phyloP scores from a whole-genome alignment of 2,329 filamentous ascomycete species.

The Microcyclospora tardicrescens region DNA sequence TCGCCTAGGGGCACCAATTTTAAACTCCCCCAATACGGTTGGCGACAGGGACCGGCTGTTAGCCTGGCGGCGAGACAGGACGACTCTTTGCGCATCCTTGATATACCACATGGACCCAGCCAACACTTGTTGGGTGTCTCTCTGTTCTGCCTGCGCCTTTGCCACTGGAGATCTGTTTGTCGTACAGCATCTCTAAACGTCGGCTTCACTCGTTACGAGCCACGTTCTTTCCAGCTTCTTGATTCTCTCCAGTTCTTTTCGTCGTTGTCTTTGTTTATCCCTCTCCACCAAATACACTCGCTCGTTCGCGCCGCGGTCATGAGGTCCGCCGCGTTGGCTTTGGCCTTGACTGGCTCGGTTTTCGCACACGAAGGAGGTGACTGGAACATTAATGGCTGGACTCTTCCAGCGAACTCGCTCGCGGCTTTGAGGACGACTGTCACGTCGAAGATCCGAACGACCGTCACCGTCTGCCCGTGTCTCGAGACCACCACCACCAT shows the following conservation, averaged over 20 bases:
- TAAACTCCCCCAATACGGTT: no score
- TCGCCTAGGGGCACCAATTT: no score
- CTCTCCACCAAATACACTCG: background rate
- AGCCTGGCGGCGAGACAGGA: no score
- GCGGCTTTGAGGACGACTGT: background rate
- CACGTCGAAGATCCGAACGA: background rate
- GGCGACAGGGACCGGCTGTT: no score
- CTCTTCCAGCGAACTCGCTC: no score
- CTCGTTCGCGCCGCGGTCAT: background rate
- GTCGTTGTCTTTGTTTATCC: background rate
- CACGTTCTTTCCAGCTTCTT: background rate
- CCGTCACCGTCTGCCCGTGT: background rate
- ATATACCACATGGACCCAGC: no score
- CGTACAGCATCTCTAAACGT: background rate
- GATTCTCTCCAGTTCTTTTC: background rate
- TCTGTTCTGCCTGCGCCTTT: background rate
- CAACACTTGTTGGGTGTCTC: no score
- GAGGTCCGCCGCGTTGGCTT: background rate
- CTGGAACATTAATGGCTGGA: no score
- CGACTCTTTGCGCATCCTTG: no score
- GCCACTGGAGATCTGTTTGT: background rate
- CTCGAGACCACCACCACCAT: background rate
- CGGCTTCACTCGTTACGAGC: conserved; percentile 1
- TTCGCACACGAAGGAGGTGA: background rate
- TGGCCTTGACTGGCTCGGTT: background rate